Base-by-base conservation (phyloP, 202 grass and related monocot species). In the Elaeis oleifera region DNA sequence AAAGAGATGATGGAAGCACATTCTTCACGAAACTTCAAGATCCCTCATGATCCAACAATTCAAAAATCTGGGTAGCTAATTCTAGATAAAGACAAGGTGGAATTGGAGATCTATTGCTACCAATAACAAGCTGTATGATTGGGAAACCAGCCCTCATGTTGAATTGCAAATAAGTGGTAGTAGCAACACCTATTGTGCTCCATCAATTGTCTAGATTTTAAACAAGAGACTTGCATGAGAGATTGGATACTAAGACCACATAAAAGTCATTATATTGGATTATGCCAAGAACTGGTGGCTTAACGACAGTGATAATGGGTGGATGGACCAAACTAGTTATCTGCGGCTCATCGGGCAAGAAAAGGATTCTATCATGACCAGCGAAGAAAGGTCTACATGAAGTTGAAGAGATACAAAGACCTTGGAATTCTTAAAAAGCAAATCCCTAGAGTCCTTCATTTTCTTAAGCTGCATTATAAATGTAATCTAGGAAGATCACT, bases 1-100 rank as follows among this genome's bases (percentile, higher is more conserved):
- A 74, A 69, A 96, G 91, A 87, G 23, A 91, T 96, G 91, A 96
- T 87, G 0, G 87, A 90, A 19, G 71, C 87, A 59, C 89, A 84
- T 18, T 96, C 92, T 69, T 96, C 92, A 25, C 69, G 89, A 36
- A 91, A 76, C 25, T 91, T 96, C 84, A 89, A 77, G 76, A 72
- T 54, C 23, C 72, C 89, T 25, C 54, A 18, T 62, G 74, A 74
- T 13, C 61, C 74, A 31, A 80, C 69, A 32, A 9, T 57, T 54
- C 29, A 71, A 63, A 68, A 62, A 19, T 24, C 16, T 54, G 11
- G 29, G 58, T 53, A 58, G 9, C 68, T 18, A 23, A 3, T 50
- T 58, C 58, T 15, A 23, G 52, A 61, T 23, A 60, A 61, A 56
- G 50, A 9, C 18, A n/a, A 48, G 17, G 49, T 7, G 2, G 23